Evolutionary conservation across 768 basidiomycete genomes (phyloP).

Genomic region (Russula virescens): DNA sequence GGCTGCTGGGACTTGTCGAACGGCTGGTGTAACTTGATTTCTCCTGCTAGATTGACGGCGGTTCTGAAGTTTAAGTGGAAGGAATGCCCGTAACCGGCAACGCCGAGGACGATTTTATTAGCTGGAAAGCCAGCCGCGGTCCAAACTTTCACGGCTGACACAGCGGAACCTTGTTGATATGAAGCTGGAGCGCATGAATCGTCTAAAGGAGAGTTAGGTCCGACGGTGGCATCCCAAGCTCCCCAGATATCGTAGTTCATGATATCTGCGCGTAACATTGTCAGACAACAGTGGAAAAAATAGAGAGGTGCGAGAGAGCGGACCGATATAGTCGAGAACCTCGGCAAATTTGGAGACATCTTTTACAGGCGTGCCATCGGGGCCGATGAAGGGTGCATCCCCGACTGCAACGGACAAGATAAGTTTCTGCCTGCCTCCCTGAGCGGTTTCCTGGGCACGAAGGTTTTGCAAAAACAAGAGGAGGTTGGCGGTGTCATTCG

Average conservation of each 20-base stretch:
- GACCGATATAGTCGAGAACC: conserved; percentile 22
- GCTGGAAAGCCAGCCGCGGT: conserved; percentile 14
- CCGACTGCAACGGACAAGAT: conserved; percentile 9
- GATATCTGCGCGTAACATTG: not conserved
- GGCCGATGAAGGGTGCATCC: not conserved
- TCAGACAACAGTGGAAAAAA: not conserved
- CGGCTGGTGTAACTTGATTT: conserved; percentile 28
- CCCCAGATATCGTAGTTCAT: conserved; percentile 25
- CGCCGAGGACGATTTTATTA: conserved; percentile 71
- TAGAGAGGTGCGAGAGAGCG: not conserved
- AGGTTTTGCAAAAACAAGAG: conserved; percentile 9
- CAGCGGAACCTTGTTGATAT: conserved; percentile 5
- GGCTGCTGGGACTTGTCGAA: no score
- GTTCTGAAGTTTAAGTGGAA: conserved; percentile 40
- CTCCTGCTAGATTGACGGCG: conserved; percentile 39
- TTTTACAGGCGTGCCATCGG: not conserved
- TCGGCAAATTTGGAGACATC: conserved; percentile 12
- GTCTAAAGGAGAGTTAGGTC: conserved; percentile 23
- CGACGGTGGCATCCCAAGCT: not conserved
- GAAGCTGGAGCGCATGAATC: conserved; percentile 11
- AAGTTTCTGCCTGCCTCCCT: not conserved
- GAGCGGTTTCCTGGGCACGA: not conserved
- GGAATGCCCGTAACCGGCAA: conserved; percentile 80
- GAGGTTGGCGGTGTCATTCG: conserved; percentile 6
- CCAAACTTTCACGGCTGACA: conserved; percentile 20